Evolutionary conservation across 257 asterid species (phyloP).

Genomic region (Ballota nigra): DNA sequence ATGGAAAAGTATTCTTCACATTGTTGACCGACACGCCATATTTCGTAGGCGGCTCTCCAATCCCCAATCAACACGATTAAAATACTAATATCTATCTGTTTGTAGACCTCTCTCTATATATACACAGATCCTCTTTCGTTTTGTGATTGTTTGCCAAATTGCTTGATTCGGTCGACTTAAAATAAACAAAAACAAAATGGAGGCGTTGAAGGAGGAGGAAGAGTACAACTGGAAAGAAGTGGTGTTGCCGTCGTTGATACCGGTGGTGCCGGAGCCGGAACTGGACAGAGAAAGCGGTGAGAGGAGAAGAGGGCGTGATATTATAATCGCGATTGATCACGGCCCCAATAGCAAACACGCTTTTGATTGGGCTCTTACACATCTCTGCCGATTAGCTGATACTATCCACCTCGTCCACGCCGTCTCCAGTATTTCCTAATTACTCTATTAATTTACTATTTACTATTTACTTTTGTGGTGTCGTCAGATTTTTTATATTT

Average conservation of each 20-base stretch:
- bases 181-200: conserved; percentile 34
- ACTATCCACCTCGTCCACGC: conserved; percentile 79
- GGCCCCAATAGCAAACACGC: conserved; percentile 95
- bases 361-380: conserved; percentile 86
- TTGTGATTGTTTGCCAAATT: neutral
- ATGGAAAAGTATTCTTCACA: neutral
- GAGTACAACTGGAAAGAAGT: conserved; percentile 88
- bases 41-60: neutral
- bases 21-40: neutral
- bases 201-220: conserved; percentile 67
- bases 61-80: neutral
- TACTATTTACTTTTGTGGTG: neutral
- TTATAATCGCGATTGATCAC: conserved; percentile 80
- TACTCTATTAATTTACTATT: too few relatives aligned
- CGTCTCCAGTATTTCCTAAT: conserved; percentile 48
- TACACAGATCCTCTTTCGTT: neutral
- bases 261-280: conserved; percentile 58
- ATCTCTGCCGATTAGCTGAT: conserved; percentile 88
- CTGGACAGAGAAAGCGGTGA: conserved; percentile 77
- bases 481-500: neutral
- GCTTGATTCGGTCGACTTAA: neutral
- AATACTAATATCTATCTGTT: neutral
- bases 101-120: too few relatives aligned
- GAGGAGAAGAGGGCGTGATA: conserved; percentile 87
- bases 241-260: conserved; percentile 52